Evolutionary conservation across 495 filamentous ascomycete genomes (phyloP).

Genomic region (Entonaema liquescens): DNA sequence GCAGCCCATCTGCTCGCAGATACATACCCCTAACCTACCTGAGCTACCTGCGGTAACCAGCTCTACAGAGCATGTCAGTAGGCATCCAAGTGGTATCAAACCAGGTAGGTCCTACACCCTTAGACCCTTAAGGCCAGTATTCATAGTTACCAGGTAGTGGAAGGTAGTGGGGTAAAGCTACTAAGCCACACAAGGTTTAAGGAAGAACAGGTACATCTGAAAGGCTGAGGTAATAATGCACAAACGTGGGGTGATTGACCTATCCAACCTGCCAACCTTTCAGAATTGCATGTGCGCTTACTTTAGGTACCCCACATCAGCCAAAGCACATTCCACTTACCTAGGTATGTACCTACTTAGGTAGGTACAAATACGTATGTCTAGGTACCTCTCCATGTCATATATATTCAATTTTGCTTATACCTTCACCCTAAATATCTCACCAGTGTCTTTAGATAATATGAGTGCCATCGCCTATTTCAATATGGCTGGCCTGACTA

Average conservation of each 20-base stretch:
- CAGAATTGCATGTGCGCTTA: not conserved
- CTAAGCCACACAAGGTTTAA: conserved; percentile 1
- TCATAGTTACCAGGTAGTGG: not conserved
- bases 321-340: not conserved
- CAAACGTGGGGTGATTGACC: conserved; percentile 8
- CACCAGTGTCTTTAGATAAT: not conserved
- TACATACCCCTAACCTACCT: not conserved
- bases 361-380: too few relatives aligned
- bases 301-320: conserved; percentile 1
- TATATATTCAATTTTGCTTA: not conserved
- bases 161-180: not conserved
- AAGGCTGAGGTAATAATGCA: not conserved
- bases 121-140: too few relatives aligned
- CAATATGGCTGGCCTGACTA: not conserved
- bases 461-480: not conserved
- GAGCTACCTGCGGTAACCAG: not conserved
- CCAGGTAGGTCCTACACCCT: not conserved
- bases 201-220: not conserved
- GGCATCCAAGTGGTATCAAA: too few relatives aligned
- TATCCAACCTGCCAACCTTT: not conserved
- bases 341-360: not conserved
- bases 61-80: too few relatives aligned
- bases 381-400: not conserved
- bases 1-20: not conserved
- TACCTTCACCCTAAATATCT: not conserved